Percentiles rank a stretch among this genome's conserved stretches.
Conservation (phyloP, 495 filamentous ascomycete genomes). For the Hypoxylon subgilvum region DNA sequence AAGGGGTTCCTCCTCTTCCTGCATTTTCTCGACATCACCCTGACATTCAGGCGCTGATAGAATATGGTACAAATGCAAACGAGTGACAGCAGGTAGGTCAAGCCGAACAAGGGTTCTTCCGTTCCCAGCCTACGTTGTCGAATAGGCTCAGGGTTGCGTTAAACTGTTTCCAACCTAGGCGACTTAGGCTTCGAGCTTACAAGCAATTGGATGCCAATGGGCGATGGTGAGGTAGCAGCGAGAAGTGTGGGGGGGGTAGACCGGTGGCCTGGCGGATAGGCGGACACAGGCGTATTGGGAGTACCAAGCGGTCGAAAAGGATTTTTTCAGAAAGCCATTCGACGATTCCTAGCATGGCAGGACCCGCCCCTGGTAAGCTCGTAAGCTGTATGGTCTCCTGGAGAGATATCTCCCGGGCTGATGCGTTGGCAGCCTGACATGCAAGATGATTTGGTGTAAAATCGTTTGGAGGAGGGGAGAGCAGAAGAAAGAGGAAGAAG, state of each 20-base stretch:
- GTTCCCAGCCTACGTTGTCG: slow-evolving; percentile 36
- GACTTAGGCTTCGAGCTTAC: slow-evolving; percentile 30
- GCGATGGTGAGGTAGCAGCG: slow-evolving; percentile 33
- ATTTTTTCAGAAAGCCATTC: slow-evolving; percentile 35
- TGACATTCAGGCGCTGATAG: slow-evolving; percentile 36
- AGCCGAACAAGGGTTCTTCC: slow-evolving; percentile 34
- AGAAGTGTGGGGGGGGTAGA: slow-evolving; percentile 33
- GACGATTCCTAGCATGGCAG: slow-evolving; percentile 22
- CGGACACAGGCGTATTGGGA: slow-evolving; percentile 2
- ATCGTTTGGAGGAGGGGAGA: neutral
- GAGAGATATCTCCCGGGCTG: slow-evolving; percentile 34
- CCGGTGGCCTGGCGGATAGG: slow-evolving; percentile 6
- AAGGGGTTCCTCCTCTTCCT: slow-evolving; percentile 45
- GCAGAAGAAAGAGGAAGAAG: neutral
- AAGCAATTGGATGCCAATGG: slow-evolving; percentile 36
- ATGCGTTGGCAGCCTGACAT: slow-evolving; percentile 37
- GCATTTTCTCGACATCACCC: slow-evolving; percentile 42
- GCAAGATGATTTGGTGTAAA: slow-evolving; percentile 35
- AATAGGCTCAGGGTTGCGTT: slow-evolving; percentile 33
- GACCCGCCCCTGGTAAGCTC: slow-evolving; percentile 37
- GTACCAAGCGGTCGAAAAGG: slow-evolving; percentile 21
- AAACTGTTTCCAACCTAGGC: slow-evolving; percentile 24
- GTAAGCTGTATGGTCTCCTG: slow-evolving; percentile 30
- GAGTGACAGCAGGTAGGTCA: slow-evolving; percentile 29
- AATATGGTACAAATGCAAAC: slow-evolving; percentile 25